Percentiles rank a stretch among this genome's conserved stretches.
Evolutionary conservation across 257 asterid species (phyloP).

Genomic region (Plantago major): DNA sequence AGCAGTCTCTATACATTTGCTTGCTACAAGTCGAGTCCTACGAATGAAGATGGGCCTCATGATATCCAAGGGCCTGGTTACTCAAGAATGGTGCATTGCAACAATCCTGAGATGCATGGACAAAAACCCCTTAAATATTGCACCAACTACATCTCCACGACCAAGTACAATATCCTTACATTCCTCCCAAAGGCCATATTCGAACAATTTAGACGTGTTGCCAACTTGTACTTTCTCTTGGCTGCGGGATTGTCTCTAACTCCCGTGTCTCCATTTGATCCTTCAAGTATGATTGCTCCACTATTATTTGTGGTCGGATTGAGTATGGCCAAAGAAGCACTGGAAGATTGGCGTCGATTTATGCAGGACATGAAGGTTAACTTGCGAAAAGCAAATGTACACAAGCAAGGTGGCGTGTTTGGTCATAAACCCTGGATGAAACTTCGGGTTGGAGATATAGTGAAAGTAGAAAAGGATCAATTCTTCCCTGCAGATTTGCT

Average conservation of each 20-base stretch:
- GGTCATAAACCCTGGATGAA: constrained; percentile 79
- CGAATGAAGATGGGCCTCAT: constrained; percentile 37
- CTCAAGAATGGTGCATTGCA: constrained; percentile 75
- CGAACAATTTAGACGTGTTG: constrained; percentile 96
- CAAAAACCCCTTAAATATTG: constrained; percentile 66
- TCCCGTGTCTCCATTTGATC: constrained; percentile 74
- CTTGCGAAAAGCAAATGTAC: constrained; percentile 60
- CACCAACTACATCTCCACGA: constrained; percentile 77
- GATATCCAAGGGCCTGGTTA: constrained; percentile 73
- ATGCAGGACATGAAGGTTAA: constrained; percentile 94
- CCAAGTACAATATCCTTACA: constrained; percentile 77
- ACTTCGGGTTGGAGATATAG: constrained; percentile 82
- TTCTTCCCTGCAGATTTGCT: constrained; percentile 94
- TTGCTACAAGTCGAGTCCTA: constrained; percentile 47
- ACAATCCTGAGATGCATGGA: constrained; percentile 68
- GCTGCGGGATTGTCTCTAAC: constrained; percentile 80
- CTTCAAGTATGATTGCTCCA: constrained; percentile 89
- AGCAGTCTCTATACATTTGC: constrained; percentile 79
- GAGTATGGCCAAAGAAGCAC: constrained; percentile 98
- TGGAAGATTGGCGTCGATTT: constrained; percentile 90
- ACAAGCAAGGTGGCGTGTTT: constrained; percentile 62
- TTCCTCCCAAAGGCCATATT: constrained; percentile 90
- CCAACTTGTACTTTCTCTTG: constrained; percentile 85
- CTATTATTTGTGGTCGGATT: constrained; percentile 84
- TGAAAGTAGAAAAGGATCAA: constrained; percentile 83